Evolutionary conservation across 2,329 filamentous ascomycete genomes (phyloP), one percentile per base, ranked within the genome.

Genomic region (Emergomyces orientalis): DNA sequence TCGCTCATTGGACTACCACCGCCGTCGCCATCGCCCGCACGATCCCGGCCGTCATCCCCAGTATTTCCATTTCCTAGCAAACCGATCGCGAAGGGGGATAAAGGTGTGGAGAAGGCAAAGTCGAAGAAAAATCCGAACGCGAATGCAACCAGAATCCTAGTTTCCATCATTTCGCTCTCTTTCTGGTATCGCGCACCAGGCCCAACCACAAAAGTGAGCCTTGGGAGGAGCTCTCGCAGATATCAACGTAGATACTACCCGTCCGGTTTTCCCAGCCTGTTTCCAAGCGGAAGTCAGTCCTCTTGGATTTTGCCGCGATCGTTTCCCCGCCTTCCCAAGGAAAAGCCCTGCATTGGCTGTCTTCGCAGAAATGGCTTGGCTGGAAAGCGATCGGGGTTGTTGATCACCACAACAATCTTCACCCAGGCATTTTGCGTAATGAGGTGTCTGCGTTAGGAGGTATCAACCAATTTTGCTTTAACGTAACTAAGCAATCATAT

Each of bases 1-100:
- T 66, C 62, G n/a, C 64, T 63, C 43, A 67, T 67, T n/a, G 64
- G 60, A 34, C 49, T 59, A 19, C 47, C 59, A 14, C 25, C 62
- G 13, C 45, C 61, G 11, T 47, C 56, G 1, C 34, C 45, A 51
- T 49, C 58, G 9, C 51, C 30, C 3, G 17, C 17, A 54, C 9
- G 34, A n/a, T 61, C 58, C 22, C 54, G 60, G 14, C 45, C 30
- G 30, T 37, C 32, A 39, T 32, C 2, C 19, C 57, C 45, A 25
- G 22, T 54, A 43, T 49, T 49, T 37, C n/a, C 37, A 47, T 25
- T 34, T 51, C 43, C 30, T 9, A 59, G 39, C 32, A 47, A 54
- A 45, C 43, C 32, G 30, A 63, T 63, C 27, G 63, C 17, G 47
- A 37, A 8, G 55, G 47, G 39, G n/a, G 51, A 64, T 32, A 39